A percentile compares a stretch with the other conserved stretches of the same genome.
Conservation (phyloP, 192 early-diverging fungal species). For the Backusella tuberculispora region DNA sequence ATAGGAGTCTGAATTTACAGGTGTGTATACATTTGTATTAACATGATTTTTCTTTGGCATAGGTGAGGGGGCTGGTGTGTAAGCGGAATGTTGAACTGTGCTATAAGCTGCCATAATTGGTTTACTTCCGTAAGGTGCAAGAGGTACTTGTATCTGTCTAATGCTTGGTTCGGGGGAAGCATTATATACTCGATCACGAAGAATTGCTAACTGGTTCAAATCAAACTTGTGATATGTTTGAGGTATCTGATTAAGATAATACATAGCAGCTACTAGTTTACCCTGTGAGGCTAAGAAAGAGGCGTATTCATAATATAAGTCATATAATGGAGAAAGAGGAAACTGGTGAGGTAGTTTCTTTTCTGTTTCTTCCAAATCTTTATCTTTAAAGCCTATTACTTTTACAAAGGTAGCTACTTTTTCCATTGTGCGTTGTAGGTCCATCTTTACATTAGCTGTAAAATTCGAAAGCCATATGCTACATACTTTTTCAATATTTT, state of each 20-base stretch:
- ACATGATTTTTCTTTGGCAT: neutral
- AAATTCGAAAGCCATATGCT: conserved; percentile 76
- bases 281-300: conserved; percentile 78
- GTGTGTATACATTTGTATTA: neutral
- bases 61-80: neutral
- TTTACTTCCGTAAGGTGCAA: neutral
- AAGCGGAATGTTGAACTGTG: neutral
- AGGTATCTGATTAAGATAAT: conserved; percentile 80
- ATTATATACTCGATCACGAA: conserved; percentile 73
- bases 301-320: conserved; percentile 88
- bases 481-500: conserved; percentile 81
- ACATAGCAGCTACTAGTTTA: conserved; percentile 68
- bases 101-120: neutral
- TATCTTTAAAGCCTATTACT: conserved; percentile 89
- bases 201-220: conserved; percentile 56
- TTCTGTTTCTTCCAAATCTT: conserved; percentile 51
- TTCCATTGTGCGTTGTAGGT: conserved; percentile 80
- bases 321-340: conserved; percentile 63
- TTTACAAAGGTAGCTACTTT: conserved; percentile 91
- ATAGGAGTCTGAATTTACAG: neutral
- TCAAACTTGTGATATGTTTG: conserved; percentile 33
- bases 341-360: conserved; percentile 24
- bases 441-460: conserved; percentile 46
- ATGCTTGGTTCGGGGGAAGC: neutral
- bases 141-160: neutral